Evolutionary conservation across 139 green algal genomes (phyloP), one percentile per base, ranked within the genome.

Genomic region (Coelastrella sp.): DNA sequence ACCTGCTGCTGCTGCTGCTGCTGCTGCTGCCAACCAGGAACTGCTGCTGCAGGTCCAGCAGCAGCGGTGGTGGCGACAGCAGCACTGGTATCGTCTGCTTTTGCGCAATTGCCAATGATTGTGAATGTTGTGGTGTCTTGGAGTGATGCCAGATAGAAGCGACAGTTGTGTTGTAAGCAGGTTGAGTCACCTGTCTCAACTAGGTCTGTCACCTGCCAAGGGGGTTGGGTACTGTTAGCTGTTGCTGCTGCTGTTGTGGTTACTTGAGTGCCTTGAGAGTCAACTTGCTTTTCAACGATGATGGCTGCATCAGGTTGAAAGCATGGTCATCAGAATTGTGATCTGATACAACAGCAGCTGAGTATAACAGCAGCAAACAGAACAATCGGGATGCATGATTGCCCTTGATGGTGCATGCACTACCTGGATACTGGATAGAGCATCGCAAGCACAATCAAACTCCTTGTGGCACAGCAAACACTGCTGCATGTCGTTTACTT

Each of bases 111-210:
- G n/a, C n/a, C n/a, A n/a, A n/a, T n/a, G n/a, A 64, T 21, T 41
- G 69, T 79, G 27, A 79, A 79, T 23, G 41, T 60, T 13, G 69
- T 79, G 3, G 69, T 79, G 0, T 63, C 8, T 41, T 79, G 69
- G 2, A 48, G n/a, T 15, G 69, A 60, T 41, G 69, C 69, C 27
- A 79, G 27, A 21, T 79, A 79, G 69, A 79, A 79, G 23, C 69
- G 41, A 6, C 38, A 60, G 69, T 62, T 41, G 6, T 41, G n/a
- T 37, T 50, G 38, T 41, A 79, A 23, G 30, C 45, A 62, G 41
- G 41, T 79, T 17, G 41, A 62, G 23, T 79, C 40, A 11, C 69
- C 69, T 41, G 38, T 60, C 5, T 79, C 69, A 13, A 79, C 11
- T 0, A 79, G 69, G 43, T 62, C 69, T 43, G 25, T 62, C 3